A percentile compares a stretch with the other conserved stretches of the same genome.
These are phyloP conservation scores for Cladosporium halotolerans DNA, from an alignment of 2,329 filamentous ascomycete genomes.

Conservation along the genomic window DNA sequence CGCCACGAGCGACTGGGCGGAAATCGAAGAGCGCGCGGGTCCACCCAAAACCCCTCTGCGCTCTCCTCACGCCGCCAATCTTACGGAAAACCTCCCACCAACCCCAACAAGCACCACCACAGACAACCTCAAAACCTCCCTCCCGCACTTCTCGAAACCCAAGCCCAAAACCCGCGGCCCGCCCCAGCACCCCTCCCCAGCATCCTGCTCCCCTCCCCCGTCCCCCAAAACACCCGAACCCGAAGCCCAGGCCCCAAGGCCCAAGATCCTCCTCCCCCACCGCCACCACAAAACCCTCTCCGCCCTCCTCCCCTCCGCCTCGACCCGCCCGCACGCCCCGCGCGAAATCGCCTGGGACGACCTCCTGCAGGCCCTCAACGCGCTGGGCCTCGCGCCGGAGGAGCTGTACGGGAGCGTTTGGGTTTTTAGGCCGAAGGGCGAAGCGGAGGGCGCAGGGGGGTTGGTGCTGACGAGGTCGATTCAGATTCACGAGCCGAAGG, in stretches of 20 bases:
- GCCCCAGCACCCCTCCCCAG: not conserved
- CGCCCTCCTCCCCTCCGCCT: conserved; percentile 36
- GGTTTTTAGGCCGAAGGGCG: conserved; percentile 46
- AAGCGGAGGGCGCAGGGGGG: not conserved
- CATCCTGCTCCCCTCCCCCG: conserved; percentile 10
- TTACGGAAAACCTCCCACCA: too few species aligned
- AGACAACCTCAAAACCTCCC: not conserved
- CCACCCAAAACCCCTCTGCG: not conserved
- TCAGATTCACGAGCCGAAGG: conserved; percentile 57
- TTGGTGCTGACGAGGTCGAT: conserved; percentile 42
- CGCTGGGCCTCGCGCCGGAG: conserved; percentile 45
- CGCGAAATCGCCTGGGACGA: conserved; percentile 50
- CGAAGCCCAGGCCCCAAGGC: not conserved
- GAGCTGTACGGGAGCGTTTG: conserved; percentile 58
- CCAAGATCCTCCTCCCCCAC: conserved; percentile 14
- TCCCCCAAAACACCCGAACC: conserved; percentile 22
- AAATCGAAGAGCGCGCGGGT: not conserved
- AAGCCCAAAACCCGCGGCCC: not conserved
- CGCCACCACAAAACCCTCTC: conserved; percentile 36
- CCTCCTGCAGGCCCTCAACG: conserved; percentile 47
- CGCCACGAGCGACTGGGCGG: not conserved
- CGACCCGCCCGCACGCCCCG: conserved; percentile 29
- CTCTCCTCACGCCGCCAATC: not conserved
- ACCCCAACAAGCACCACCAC: not conserved
- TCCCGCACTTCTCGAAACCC: too few species aligned